Evolutionary conservation across 148 eudicot genomes (phyloP).

Genomic region (Rhododendron griersonianum): DNA sequence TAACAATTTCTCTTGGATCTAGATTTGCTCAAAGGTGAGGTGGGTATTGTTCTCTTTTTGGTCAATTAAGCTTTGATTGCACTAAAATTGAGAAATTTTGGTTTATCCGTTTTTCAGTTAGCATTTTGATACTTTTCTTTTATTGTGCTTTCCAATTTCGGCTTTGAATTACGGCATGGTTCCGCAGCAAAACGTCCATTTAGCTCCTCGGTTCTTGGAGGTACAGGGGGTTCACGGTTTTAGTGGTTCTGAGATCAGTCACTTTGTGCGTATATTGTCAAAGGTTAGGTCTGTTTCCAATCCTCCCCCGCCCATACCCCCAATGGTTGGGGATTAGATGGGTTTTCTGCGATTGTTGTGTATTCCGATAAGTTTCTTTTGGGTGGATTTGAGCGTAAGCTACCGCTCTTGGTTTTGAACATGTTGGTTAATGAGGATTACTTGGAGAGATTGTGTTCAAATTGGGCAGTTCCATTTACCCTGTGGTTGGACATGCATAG

Average conservation of each 20-base stretch:
- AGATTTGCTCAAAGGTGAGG: slow-evolving; percentile 26
- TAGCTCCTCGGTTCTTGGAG: too few relatives aligned
- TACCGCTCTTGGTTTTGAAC: background rate
- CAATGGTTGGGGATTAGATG: too few relatives aligned
- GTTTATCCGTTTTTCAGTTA: background rate
- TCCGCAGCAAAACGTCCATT: too few relatives aligned
- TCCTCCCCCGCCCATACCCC: too few relatives aligned
- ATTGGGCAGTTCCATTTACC: background rate
- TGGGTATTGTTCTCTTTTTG: slow-evolving; percentile 6
- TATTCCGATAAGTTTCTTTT: background rate
- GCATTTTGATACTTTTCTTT: background rate
- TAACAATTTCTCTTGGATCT: slow-evolving; percentile 22
- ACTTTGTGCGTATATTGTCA: too few relatives aligned
- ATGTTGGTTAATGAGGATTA: slow-evolving; percentile 2
- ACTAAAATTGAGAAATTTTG: background rate
- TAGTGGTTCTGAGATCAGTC: too few relatives aligned
- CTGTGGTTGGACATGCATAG: background rate
- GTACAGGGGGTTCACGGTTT: too few relatives aligned
- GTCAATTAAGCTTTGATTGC: background rate
- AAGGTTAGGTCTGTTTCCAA: too few relatives aligned
- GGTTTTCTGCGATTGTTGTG: too few relatives aligned
- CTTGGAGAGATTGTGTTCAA: background rate
- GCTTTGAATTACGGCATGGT: too few relatives aligned
- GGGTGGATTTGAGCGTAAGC: background rate
- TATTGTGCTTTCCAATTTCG: too few relatives aligned